Evolutionary conservation across 257 asterid genomes (phyloP).

Genomic region (Phtheirospermum japonicum): DNA sequence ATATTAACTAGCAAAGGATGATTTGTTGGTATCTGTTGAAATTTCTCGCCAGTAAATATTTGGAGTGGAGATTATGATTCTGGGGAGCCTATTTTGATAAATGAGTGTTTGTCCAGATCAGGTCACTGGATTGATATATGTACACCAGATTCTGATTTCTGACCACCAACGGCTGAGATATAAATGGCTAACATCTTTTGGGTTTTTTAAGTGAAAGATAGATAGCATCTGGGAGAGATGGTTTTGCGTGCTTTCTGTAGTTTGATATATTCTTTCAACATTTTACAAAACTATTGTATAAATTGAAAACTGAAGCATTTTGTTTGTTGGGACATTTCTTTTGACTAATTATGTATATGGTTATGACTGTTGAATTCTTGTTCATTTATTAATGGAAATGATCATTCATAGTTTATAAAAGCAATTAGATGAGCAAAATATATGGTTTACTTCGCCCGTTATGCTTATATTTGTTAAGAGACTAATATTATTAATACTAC

Average conservation of each 20-base stretch:
- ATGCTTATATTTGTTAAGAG: too few species aligned
- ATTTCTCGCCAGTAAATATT: slow-evolving; percentile 1
- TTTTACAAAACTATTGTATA: slow-evolving; percentile 11
- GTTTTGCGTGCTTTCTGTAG: slow-evolving; percentile 27
- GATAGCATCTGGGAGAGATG: slow-evolving; percentile 30
- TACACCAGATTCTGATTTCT: slow-evolving; percentile 14
- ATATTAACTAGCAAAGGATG: neutral
- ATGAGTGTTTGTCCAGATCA: slow-evolving; percentile 9
- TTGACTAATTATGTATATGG: neutral
- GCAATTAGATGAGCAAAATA: neutral
- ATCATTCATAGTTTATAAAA: neutral
- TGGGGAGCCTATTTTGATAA: slow-evolving; percentile 2
- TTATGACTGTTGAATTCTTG: neutral
- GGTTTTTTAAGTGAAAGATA: slow-evolving; percentile 23
- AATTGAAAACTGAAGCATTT: neutral
- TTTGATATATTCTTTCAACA: slow-evolving; percentile 26
- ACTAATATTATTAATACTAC: too few species aligned
- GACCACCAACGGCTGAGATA: neutral
- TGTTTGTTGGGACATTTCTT: neutral
- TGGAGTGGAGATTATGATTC: slow-evolving; percentile 12
- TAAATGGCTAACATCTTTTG: slow-evolving; percentile 18
- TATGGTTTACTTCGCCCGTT: neutral
- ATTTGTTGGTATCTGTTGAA: neutral
- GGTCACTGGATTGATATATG: slow-evolving; percentile 1
- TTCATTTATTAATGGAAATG: neutral